Evolutionary conservation across 192 early-diverging fungal species (phyloP).

Genomic region (Entomortierella beljakovae): DNA sequence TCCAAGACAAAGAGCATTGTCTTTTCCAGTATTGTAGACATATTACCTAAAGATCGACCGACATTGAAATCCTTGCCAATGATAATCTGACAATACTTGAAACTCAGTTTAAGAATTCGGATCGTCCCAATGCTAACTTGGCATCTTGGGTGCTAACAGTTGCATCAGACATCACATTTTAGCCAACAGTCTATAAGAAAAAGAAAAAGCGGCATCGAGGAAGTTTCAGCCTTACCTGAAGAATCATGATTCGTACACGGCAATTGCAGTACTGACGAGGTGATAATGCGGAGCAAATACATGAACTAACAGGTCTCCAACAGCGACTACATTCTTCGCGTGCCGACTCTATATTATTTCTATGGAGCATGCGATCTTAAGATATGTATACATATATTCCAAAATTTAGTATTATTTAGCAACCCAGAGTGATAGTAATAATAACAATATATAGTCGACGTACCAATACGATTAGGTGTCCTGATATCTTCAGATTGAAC

Average conservation of each 20-base stretch:
- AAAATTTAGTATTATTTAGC: no score
- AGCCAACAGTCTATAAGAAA: background rate
- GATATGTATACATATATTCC: no score
- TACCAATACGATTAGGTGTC: conserved; percentile 50
- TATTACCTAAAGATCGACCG: conserved; percentile 32
- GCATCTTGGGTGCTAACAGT: conserved; percentile 40
- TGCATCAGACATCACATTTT: background rate
- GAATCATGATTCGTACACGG: conserved; percentile 47
- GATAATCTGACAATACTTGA: conserved; percentile 53
- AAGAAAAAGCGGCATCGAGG: background rate
- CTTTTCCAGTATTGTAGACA: background rate
- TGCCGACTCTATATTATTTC: conserved; percentile 14
- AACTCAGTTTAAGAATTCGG: conserved; percentile 45
- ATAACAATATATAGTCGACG: background rate
- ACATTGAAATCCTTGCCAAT: conserved; percentile 52
- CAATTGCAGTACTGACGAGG: conserved; percentile 50
- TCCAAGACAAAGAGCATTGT: background rate
- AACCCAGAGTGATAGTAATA: no score
- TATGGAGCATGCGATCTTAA: conserved; percentile 31
- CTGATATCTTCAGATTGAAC: conserved; percentile 33
- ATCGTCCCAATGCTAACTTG: conserved; percentile 56
- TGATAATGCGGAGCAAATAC: conserved; percentile 46
- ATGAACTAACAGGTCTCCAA: conserved; percentile 44
- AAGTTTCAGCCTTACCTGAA: conserved; percentile 25
- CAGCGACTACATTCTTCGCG: conserved; percentile 43